A percentile compares a stretch with the other conserved stretches of the same genome.
Evolutionary conservation across 1,139 yeast species (phyloP).

Genomic region (Debaryomyces sp.): DNA sequence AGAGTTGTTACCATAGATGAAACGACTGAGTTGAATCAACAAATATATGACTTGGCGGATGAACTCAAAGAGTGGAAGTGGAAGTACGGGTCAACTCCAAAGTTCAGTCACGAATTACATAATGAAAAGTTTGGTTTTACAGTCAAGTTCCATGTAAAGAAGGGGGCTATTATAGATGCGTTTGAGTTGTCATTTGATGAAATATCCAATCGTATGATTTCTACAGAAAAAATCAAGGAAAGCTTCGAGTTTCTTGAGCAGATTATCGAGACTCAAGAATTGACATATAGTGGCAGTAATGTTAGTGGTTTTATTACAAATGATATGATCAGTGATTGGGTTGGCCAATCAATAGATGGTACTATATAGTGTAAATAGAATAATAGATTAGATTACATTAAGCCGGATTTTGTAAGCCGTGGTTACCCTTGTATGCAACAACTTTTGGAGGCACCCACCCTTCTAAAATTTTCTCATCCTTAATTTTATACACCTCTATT

Average conservation of each 20-base stretch:
- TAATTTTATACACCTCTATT: constrained; percentile 59
- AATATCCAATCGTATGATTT: constrained; percentile 18
- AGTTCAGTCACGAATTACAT: constrained; percentile 51
- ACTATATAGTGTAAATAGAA: constrained; percentile 39
- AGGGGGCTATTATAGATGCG: constrained; percentile 33
- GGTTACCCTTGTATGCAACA: constrained; percentile 57
- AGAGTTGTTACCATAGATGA: constrained; percentile 25
- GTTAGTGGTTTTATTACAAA: constrained; percentile 49
- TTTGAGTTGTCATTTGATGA: constrained; percentile 20
- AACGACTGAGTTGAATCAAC: constrained; percentile 44
- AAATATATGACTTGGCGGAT: constrained; percentile 43
- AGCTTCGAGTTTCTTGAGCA: constrained; percentile 34
- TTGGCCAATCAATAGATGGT: constrained; percentile 52
- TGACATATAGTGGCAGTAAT: constrained; percentile 45
- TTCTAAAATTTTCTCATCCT: constrained; percentile 44
- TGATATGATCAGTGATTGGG: constrained; percentile 49
- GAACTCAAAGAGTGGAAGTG: constrained; percentile 65
- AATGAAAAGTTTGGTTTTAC: constrained; percentile 32
- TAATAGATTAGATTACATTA: background rate
- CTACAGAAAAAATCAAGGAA: constrained; percentile 19
- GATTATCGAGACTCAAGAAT: constrained; percentile 26
- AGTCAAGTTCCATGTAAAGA: constrained; percentile 46
- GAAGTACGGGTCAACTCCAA: constrained; percentile 74
- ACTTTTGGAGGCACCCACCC: constrained; percentile 55
- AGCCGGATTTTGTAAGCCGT: constrained; percentile 45